Evolutionary conservation across 1,284 basidiomycete genomes (phyloP).

Genomic region (Cutaneotrichosporon dermatis): DNA sequence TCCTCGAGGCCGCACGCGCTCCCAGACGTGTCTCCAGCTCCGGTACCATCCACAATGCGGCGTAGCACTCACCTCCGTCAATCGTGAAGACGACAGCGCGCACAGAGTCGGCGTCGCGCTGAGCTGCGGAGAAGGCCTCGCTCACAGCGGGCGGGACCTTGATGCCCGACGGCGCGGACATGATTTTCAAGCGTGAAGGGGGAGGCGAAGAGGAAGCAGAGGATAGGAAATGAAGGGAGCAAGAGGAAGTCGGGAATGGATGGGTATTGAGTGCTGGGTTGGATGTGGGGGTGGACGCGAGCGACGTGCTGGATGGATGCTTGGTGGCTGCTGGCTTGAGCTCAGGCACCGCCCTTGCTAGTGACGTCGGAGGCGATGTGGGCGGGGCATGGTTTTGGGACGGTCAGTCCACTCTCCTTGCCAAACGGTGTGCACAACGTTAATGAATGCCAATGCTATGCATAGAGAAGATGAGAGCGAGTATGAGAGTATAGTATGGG

Average conservation of each 20-base stretch:
- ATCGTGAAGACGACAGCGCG: constrained; percentile 47
- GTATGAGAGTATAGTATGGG: too few species aligned
- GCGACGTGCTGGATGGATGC: too few species aligned
- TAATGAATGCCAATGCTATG: constrained; percentile 3
- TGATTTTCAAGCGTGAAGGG: constrained; percentile 12
- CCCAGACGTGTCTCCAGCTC: too few species aligned
- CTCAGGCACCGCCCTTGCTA: too few species aligned
- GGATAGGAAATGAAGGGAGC: neutral
- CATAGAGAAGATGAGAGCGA: neutral
- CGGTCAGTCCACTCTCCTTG: too few species aligned
- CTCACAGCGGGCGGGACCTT: constrained; percentile 39
- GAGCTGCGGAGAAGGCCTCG: constrained; percentile 36
- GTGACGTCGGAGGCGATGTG: too few species aligned
- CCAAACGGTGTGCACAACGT: too few species aligned
- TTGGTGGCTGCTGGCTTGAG: too few species aligned
- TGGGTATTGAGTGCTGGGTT: too few species aligned
- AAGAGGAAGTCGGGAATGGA: neutral
- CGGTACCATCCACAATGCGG: too few species aligned
- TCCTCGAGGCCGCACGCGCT: too few species aligned
- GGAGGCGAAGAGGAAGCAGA: neutral
- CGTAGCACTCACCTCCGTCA: constrained; percentile 38
- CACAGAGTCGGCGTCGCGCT: constrained; percentile 25
- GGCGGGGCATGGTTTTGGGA: neutral
- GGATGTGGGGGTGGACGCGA: too few species aligned
- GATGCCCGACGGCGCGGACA: constrained; percentile 49